Evolutionary conservation across 2,329 filamentous ascomycete genomes (phyloP), one percentile per base, ranked within the genome.

Genomic region (Cordyceps pruinosa): DNA sequence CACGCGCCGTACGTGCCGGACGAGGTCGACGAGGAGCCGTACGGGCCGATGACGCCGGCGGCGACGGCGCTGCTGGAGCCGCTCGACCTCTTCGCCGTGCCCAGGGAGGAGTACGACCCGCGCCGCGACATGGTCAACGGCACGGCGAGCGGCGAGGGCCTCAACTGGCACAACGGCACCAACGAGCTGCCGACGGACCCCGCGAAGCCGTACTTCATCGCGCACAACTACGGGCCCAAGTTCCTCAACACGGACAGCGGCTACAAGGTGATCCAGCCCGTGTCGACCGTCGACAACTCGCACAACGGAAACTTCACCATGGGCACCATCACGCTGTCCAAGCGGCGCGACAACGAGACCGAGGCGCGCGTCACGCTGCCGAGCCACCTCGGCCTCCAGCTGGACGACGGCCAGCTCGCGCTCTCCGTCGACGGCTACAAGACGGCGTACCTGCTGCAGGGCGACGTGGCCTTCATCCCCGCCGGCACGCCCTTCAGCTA

Each of bases 401-500:
- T 68, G 47, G 63, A 66, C 51, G 65, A 68, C 46, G 64, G 66
- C 2, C 61, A 64, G 52, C 61, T 66, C 17, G 59, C 55, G 4
- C 58, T 68, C 12, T 28, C 46, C 2, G 55, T 68, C 10, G 54
- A 60, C 1, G 65, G 66, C 19, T 66, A 65, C 60, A 58, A 63
- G 23, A 51, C 49, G 32, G 60, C 59, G 6, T 58, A 58, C 9
- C 57, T 68, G 19, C 59, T 66, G 30, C 60, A 63, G 19, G 65
- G 66, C n/a, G 65, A 67, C 28, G 64, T 68, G 13, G 60, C 63
- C 10, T 68, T 68, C 46, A 55, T 68, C 25, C 65, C 65, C 1
- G 59, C 61, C 4, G 51, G 54, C 10, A 61, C 60, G 3, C 26
- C 56, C 0, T 66, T 67, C 44, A 54, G 44, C 21, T 68, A 67